phyloP scores from a whole-genome alignment of 345 rosid species.

The Eucalyptus regnans region DNA sequence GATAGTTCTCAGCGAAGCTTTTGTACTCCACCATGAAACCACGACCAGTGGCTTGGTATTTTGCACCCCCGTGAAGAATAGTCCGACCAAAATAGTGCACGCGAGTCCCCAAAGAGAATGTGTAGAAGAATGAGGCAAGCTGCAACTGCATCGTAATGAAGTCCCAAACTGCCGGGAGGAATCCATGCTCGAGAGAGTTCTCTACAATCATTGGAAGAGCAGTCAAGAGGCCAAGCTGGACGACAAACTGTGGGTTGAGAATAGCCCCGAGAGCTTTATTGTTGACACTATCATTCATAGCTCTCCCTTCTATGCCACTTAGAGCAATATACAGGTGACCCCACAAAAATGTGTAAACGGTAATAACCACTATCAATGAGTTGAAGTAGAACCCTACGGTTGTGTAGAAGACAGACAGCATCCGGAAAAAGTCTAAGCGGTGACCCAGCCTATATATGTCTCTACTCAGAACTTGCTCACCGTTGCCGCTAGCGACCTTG shows the following conservation, averaged over 20 bases:
- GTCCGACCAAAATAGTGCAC: conserved; percentile 85
- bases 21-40: conserved; percentile 83
- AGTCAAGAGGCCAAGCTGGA: conserved; percentile 79
- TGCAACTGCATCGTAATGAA: conserved; percentile 81
- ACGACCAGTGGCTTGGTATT: conserved; percentile 87
- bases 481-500: conserved; percentile 88
- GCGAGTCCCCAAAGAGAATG: conserved; percentile 82
- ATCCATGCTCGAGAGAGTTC: conserved; percentile 78
- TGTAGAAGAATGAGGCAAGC: conserved; percentile 67
- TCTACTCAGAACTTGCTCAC: conserved; percentile 85
- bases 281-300: conserved; percentile 15
- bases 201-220: conserved; percentile 85
- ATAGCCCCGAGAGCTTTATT: conserved; percentile 54
- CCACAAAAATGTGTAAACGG: conserved; percentile 69
- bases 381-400: conserved; percentile 69
- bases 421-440: conserved; percentile 75
- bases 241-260: conserved; percentile 69
- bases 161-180: conserved; percentile 75
- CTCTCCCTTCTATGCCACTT: conserved; percentile 56
- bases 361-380: conserved; percentile 56
- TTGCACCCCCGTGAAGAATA: conserved; percentile 94
- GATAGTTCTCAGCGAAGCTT: conserved; percentile 70
- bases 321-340: conserved; percentile 76
- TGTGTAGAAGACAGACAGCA: conserved; percentile 70
- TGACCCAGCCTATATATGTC: conserved; percentile 87